Evolutionary conservation across 2,329 filamentous ascomycete species (phyloP).

Genomic region (Raffaelea albimanens): DNA sequence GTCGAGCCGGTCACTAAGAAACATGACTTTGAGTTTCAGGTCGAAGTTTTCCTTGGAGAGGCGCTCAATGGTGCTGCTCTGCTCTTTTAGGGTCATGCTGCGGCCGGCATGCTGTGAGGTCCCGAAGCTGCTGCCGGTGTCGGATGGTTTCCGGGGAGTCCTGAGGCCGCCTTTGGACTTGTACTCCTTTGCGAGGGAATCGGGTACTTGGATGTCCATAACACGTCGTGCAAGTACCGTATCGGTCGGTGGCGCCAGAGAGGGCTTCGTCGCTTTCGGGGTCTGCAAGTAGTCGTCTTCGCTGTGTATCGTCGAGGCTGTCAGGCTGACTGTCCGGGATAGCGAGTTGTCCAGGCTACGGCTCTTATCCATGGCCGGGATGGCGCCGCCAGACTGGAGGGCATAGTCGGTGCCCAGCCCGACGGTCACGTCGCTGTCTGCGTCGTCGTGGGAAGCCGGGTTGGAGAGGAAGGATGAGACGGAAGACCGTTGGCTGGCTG

Average conservation of each 20-base stretch:
- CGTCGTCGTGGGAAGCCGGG: conserved; percentile 46
- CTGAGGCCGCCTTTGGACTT: conserved; percentile 60
- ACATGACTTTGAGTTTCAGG: conserved; percentile 94
- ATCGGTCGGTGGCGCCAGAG: conserved; percentile 60
- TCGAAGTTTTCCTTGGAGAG: conserved; percentile 98
- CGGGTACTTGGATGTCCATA: conserved; percentile 81
- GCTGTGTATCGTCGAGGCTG: conserved; percentile 20
- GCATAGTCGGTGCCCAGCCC: conserved; percentile 65
- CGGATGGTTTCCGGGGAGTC: conserved; percentile 45
- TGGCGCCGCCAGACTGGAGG: conserved; percentile 70
- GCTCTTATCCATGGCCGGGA: conserved; percentile 33
- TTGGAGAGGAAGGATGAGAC: conserved; percentile 50
- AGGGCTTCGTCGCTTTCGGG: conserved; percentile 52
- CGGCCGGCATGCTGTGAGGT: conserved; percentile 34
- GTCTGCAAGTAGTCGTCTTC: conserved; percentile 52
- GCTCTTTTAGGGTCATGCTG: conserved; percentile 86
- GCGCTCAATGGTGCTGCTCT: conserved; percentile 93
- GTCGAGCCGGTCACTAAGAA: conserved; percentile 85
- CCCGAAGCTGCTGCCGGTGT: conserved; percentile 12
- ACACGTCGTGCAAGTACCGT: conserved; percentile 83
- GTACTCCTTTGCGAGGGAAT: conserved; percentile 79
- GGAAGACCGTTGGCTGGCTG: conserved; percentile 50
- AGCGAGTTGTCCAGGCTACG: neutral
- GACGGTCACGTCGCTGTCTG: conserved; percentile 64
- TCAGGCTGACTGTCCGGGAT: too few relatives aligned